Base-by-base conservation (phyloP, 2,329 filamentous ascomycete genomes). In the Sarocladium strictum region DNA sequence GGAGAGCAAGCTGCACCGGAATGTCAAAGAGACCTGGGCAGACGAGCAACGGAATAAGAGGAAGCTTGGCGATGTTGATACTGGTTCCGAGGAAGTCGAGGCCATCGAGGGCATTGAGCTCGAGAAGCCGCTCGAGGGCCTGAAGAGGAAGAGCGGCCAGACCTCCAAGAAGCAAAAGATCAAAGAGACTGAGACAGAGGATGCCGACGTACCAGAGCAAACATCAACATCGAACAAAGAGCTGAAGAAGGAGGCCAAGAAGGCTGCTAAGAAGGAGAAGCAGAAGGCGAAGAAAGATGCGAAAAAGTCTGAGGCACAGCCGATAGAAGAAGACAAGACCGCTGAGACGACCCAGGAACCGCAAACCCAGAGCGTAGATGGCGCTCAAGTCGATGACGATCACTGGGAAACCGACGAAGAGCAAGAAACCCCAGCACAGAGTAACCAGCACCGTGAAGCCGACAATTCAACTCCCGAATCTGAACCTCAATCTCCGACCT, bases 11-110 rank as follows among this genome's bases (percentile, higher is more conserved):
- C 69, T 80, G 60, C 94, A 95, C 76, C 76, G 75, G 59, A 94
- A 85, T 60, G 93, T 91, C 58, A 93, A 96, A 69, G 92, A 97
- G 69, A 84, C 97, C 58, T 87, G 96, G 83, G 90, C 95, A 61
- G 92, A 96, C 66, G 76, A 80, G 54, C 82, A 80, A 41, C 75
- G 75, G 61, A 90, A 89, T 63, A 96, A 96, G 76, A 83, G 90
- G 57, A 96, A 96, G 73, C 76, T 87, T 26, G 71, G 74, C 10
- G 77, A 76, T 4, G 75, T 75, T 1, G 76, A 76, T 40, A 77
- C 72, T 11, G 73, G 70, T 33, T 27, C 32, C 2, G 66, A 70
- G 54, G 68, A 71, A 7, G 65, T 64, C 38, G 79, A 74, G 21
- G 69, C 71, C 14, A 70, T 81, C 4, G 72, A 77, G 0, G 82